Conservation (phyloP, 2,329 filamentous ascomycete genomes). For the Calonectria fujianensis region DNA sequence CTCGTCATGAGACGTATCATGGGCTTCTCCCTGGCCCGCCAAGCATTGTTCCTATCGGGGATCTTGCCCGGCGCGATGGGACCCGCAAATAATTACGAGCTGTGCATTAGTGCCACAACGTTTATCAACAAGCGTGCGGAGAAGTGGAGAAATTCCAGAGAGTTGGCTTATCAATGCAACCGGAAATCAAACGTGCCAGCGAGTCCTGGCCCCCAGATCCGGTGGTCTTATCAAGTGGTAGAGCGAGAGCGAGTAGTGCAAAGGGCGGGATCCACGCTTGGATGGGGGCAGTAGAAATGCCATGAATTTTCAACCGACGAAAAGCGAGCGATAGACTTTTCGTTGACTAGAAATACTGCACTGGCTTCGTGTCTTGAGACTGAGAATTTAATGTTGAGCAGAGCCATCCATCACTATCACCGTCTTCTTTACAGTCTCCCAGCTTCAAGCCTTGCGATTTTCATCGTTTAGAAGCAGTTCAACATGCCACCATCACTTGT, state of each 20-base stretch:
- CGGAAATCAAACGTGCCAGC: not conserved
- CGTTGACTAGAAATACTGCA: not conserved
- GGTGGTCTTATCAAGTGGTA: constrained; percentile 1
- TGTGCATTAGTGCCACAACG: constrained; percentile 8
- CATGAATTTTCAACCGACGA: not conserved
- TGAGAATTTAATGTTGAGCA: not conserved
- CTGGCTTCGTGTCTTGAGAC: not conserved
- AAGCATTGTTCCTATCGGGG: not conserved
- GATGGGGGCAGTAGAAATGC: not conserved
- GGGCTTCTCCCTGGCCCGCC: not conserved
- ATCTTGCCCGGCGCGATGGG: not conserved
- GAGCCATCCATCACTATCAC: not conserved
- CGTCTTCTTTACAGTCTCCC: not conserved
- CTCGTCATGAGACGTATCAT: not conserved
- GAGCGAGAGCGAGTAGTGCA: not conserved
- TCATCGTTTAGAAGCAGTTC: not conserved
- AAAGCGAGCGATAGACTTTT: not conserved
- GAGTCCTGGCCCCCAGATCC: not conserved
- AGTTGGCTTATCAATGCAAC: constrained; percentile 3
- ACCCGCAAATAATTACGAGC: constrained; percentile 25
- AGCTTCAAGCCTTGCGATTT: too few species aligned
- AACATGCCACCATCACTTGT: constrained; percentile 5
- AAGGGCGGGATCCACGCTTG: not conserved
- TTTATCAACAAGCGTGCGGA: constrained; percentile 19
- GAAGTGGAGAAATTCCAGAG: not conserved